A percentile compares a stretch with the other conserved stretches of the same genome.
phyloP scores from a whole-genome alignment of 2,329 filamentous ascomycete genomes.

The Lasiodiplodia citricola region DNA sequence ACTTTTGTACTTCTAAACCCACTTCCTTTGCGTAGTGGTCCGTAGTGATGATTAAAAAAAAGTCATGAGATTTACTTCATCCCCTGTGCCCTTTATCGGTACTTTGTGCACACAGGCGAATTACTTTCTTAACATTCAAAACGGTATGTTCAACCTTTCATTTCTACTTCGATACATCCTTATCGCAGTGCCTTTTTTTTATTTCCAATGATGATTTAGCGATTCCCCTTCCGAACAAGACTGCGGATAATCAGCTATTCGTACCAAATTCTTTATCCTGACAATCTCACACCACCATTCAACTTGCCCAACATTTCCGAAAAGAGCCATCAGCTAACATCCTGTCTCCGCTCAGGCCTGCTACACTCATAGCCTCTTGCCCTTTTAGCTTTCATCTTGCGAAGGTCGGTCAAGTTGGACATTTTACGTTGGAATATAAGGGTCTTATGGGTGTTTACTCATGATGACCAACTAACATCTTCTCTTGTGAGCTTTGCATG shows the following conservation, averaged over 20 bases:
- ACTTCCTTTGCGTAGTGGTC: slow-evolving; percentile 24
- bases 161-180: neutral
- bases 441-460: neutral
- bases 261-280: slow-evolving; percentile 16
- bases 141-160: slow-evolving; percentile 4
- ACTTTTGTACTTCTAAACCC: slow-evolving; percentile 23
- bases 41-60: slow-evolving; percentile 23
- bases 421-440: neutral
- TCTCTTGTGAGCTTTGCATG: neutral
- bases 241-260: slow-evolving; percentile 17
- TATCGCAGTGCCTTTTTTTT: neutral
- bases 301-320: neutral
- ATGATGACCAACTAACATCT: neutral
- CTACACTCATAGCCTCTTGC: neutral
- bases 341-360: neutral
- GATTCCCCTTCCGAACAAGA: slow-evolving; percentile 17
- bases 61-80: slow-evolving; percentile 24
- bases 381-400: neutral
- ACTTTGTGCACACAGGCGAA: slow-evolving; percentile 12
- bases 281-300: neutral
- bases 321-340: neutral
- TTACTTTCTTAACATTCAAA: neutral
- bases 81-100: slow-evolving; percentile 17
- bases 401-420: neutral
- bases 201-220: slow-evolving; percentile 14